Evolutionary conservation across 2,329 filamentous ascomycete genomes (phyloP).

Genomic region (Falciphora oryzae): DNA sequence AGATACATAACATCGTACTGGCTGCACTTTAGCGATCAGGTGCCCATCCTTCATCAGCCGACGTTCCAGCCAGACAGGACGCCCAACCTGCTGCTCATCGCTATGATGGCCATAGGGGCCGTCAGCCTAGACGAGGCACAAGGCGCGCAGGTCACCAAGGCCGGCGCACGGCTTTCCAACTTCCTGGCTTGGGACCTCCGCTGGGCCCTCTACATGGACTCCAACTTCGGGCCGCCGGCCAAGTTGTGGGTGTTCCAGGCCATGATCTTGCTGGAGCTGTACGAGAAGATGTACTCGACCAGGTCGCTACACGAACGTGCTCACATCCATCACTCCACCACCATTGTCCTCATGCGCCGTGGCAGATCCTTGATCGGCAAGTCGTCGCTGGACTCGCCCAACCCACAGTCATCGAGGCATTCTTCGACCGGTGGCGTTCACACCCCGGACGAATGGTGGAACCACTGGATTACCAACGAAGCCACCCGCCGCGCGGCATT

Average conservation of each 20-base stretch:
- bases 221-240: slow-evolving; percentile 80
- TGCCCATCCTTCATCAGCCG: slow-evolving; percentile 90
- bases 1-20: slow-evolving; percentile 91
- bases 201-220: slow-evolving; percentile 91
- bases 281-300: slow-evolving; percentile 97
- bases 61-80: slow-evolving; percentile 87
- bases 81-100: slow-evolving; percentile 75
- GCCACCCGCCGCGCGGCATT: slow-evolving; percentile 86
- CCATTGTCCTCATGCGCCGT: slow-evolving; percentile 88
- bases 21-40: slow-evolving; percentile 88
- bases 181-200: slow-evolving; percentile 91
- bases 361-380: slow-evolving; percentile 87
- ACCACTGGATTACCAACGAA: slow-evolving; percentile 91
- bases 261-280: slow-evolving; percentile 80
- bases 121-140: slow-evolving; percentile 82
- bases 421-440: slow-evolving; percentile 58
- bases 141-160: slow-evolving; percentile 64
- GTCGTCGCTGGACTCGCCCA: slow-evolving; percentile 74
- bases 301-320: slow-evolving; percentile 87
- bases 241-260: slow-evolving; percentile 97
- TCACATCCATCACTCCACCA: slow-evolving; percentile 95
- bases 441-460: slow-evolving; percentile 87
- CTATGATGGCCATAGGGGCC: slow-evolving; percentile 89
- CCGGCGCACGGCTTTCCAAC: slow-evolving; percentile 77
- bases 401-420: slow-evolving; percentile 49